Conservation (phyloP, 176 grass and related monocot species). For the Typha latifolia region DNA sequence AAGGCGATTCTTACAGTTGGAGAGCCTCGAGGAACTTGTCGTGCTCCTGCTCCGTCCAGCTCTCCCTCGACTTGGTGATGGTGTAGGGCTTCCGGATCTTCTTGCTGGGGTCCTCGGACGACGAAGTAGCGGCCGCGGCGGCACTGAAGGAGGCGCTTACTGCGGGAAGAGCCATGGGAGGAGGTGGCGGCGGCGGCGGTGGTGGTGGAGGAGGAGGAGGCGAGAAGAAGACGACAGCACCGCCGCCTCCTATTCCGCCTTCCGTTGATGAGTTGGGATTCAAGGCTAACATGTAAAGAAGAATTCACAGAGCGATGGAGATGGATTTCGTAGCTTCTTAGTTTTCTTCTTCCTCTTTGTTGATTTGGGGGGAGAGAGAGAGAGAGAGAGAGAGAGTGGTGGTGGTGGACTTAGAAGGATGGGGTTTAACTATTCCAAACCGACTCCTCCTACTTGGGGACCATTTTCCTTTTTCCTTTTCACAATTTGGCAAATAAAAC, state of each 20-base stretch:
- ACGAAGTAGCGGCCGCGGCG: background rate
- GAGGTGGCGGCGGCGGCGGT: background rate
- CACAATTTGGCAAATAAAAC: no score
- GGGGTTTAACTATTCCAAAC: no score
- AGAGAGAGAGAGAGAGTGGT: no score
- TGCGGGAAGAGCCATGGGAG: background rate
- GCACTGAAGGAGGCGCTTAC: background rate
- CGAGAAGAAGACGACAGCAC: background rate
- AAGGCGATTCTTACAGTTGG: background rate
- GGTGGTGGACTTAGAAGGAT: no score
- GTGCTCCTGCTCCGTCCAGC: slow-evolving; percentile 13
- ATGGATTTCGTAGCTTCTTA: background rate
- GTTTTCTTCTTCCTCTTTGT: no score
- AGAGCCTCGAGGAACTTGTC: slow-evolving; percentile 11
- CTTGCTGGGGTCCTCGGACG: slow-evolving; percentile 3
- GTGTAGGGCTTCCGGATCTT: slow-evolving; percentile 13
- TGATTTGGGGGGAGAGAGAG: no score
- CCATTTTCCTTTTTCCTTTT: no score
- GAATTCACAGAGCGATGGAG: background rate
- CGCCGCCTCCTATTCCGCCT: background rate
- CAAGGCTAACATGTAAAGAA: no score
- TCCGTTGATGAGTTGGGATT: background rate
- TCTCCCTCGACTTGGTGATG: slow-evolving; percentile 11
- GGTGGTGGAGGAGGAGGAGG: background rate
- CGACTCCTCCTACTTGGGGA: no score